A percentile compares a stretch with the other conserved stretches of the same genome.
Conservation (phyloP, 768 basidiomycete genomes). For the Phanerochaete sordida region DNA sequence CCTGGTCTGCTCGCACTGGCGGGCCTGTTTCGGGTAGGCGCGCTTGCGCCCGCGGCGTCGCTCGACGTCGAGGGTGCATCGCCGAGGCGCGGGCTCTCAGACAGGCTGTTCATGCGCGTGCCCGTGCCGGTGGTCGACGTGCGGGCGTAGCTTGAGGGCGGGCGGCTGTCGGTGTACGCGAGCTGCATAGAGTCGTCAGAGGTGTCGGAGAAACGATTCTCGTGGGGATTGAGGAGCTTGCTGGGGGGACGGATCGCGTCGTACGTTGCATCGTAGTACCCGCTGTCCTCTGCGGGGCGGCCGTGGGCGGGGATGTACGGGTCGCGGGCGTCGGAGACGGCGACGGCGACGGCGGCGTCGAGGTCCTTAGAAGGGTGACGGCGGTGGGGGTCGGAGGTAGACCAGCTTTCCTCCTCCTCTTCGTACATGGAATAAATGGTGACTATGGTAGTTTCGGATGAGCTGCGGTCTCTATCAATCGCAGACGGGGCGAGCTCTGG, state of each 20-base stretch:
- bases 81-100: slow-evolving; percentile 8
- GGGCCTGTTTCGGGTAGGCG: slow-evolving; percentile 10
- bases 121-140: slow-evolving; percentile 12
- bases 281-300: slow-evolving; percentile 23
- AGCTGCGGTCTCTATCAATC: slow-evolving; percentile 44
- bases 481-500: slow-evolving; percentile 34
- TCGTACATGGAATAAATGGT: slow-evolving; percentile 89
- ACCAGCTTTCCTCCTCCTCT: slow-evolving; percentile 54
- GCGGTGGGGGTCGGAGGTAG: slow-evolving; percentile 27
- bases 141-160: slow-evolving; percentile 19
- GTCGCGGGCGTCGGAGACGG: slow-evolving; percentile 30
- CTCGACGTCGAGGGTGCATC: slow-evolving; percentile 2
- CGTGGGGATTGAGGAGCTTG: slow-evolving; percentile 20
- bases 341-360: slow-evolving; percentile 18
- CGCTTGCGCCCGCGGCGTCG: not conserved
- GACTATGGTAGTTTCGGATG: slow-evolving; percentile 74
- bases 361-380: slow-evolving; percentile 36
- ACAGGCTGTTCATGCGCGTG: slow-evolving; percentile 11
- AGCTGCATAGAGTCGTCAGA: slow-evolving; percentile 27
- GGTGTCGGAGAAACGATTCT: slow-evolving; percentile 18
- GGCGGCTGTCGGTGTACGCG: slow-evolving; percentile 22
- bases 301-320: slow-evolving; percentile 28
- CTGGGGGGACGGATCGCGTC: slow-evolving; percentile 21
- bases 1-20: slow-evolving; percentile 2
- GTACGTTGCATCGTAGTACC: slow-evolving; percentile 27